These are phyloP conservation scores for Chloromonas sp. DNA, from an alignment of 163 green algal genomes.

Conservation along the genomic window DNA sequence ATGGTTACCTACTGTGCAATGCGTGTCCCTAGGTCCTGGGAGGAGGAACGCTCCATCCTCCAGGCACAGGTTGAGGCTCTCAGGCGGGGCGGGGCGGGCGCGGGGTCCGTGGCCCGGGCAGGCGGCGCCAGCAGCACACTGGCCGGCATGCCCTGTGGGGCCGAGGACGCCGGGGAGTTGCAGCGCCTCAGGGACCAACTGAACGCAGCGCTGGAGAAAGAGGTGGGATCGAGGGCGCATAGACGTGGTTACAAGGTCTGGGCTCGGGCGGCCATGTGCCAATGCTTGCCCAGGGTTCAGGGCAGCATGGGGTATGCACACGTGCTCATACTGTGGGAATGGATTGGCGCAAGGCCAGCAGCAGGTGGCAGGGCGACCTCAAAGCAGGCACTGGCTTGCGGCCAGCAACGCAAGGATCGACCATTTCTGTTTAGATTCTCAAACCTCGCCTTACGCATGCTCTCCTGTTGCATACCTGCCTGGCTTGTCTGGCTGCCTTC, in stretches of 20 bases:
- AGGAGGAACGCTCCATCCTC: constrained; percentile 45
- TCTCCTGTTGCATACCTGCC: not conserved
- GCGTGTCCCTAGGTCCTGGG: constrained; percentile 45
- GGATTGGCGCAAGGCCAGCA: not conserved
- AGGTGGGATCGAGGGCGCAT: constrained; percentile 16
- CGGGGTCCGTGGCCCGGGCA: not conserved
- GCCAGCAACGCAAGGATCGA: not conserved
- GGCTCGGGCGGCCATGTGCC: not conserved
- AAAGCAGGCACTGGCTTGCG: not conserved
- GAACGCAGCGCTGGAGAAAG: constrained; percentile 31
- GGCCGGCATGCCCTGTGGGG: too few species aligned
- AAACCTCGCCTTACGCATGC: not conserved
- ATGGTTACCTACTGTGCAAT: constrained; percentile 27
- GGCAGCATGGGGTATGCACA: too few species aligned
- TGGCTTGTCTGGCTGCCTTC: not conserved
- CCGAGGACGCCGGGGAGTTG: too few species aligned
- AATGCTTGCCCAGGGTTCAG: not conserved
- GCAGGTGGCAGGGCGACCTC: not conserved
- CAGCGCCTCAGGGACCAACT: constrained; percentile 27
- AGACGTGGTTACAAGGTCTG: not conserved
- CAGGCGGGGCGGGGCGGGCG: not conserved
- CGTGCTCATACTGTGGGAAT: not conserved
- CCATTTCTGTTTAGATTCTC: too few species aligned
- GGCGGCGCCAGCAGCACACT: not conserved
- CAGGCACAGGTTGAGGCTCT: constrained; percentile 46